These are phyloP conservation scores for Solanum corneliomulleri DNA, from an alignment of 257 asterid species.

Conservation along the genomic window DNA sequence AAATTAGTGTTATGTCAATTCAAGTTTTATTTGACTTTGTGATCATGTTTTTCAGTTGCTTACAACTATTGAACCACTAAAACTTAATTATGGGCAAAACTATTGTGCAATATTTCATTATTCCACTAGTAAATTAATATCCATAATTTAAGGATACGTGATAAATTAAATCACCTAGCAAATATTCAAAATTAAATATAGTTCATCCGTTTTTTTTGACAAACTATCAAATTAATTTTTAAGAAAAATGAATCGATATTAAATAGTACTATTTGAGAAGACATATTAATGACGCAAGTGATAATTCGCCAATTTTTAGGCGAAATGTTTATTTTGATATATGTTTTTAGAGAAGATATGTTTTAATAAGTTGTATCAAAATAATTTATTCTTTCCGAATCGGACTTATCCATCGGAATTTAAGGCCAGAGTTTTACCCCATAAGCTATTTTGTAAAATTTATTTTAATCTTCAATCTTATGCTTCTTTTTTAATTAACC, in stretches of 20 bases:
- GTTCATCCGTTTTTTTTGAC: background rate
- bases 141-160: background rate
- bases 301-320: background rate
- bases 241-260: too few species aligned
- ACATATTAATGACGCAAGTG: too few species aligned
- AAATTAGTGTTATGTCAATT: background rate
- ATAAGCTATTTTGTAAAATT: background rate
- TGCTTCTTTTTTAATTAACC: background rate
- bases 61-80: background rate
- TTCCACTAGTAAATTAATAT: background rate
- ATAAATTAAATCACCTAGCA: background rate
- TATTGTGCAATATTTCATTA: background rate
- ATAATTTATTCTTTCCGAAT: too few species aligned
- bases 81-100: background rate
- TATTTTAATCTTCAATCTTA: background rate
- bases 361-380: background rate
- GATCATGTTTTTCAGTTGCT: background rate
- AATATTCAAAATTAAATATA: background rate
- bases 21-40: background rate
- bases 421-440: background rate
- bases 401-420: background rate
- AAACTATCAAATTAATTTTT: too few species aligned
- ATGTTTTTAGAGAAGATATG: background rate
- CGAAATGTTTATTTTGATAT: background rate
- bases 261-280: background rate